Conservation (phyloP, 768 basidiomycete genomes). For the Macrocybe gigantea region DNA sequence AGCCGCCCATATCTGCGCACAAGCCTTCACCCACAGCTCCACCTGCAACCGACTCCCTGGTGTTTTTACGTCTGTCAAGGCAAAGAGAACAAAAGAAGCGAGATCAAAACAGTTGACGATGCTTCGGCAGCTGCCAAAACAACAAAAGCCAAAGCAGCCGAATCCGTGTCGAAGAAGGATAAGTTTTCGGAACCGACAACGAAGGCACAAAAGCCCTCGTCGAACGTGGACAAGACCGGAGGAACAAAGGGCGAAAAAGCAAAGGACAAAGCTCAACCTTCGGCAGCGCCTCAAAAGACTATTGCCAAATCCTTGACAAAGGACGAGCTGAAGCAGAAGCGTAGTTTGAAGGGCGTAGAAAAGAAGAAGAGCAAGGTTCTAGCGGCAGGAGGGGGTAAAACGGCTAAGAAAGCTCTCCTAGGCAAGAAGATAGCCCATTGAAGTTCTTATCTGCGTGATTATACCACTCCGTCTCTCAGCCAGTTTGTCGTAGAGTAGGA, state of each 20-base stretch:
- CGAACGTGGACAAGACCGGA: slow-evolving; percentile 11
- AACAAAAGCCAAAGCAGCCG: slow-evolving; percentile 2
- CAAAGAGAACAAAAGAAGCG: too few species aligned
- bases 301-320: slow-evolving; percentile 19
- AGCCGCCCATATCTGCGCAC: background rate
- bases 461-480: too few species aligned
- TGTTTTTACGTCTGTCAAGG: too few species aligned
- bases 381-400: slow-evolving; percentile 34
- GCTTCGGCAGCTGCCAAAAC: background rate
- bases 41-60: background rate
- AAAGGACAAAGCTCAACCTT: background rate
- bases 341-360: slow-evolving; percentile 33
- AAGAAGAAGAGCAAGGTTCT: slow-evolving; percentile 52
- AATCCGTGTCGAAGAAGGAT: slow-evolving; percentile 7
- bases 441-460: too few species aligned
- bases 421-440: slow-evolving; percentile 37
- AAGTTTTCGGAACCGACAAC: slow-evolving; percentile 8
- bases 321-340: slow-evolving; percentile 52
- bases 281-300: background rate
- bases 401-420: slow-evolving; percentile 47
- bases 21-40: background rate
- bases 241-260: slow-evolving; percentile 7
- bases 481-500: too few species aligned
- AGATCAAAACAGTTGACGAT: too few species aligned
- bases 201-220: slow-evolving; percentile 7